Evolutionary conservation across 2,329 filamentous ascomycete genomes (phyloP), one percentile per base, ranked within the genome.

Genomic region (Pyrenochaeta sp.): DNA sequence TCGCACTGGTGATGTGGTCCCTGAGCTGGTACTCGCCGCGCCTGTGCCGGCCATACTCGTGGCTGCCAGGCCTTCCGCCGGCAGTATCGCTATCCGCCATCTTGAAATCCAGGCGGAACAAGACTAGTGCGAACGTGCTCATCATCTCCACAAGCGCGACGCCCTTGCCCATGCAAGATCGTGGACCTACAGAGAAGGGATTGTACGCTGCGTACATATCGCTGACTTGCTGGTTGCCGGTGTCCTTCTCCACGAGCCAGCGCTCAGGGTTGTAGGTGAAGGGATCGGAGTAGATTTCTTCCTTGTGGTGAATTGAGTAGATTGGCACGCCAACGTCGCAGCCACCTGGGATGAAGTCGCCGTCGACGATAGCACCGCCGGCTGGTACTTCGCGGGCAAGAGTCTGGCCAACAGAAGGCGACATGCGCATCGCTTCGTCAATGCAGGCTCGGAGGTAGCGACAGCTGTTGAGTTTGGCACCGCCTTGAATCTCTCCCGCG

Each of bases 101-200:
- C n/a, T n/a, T n/a, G n/a, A n/a, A n/a, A n/a, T n/a, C n/a, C n/a
- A n/a, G n/a, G n/a, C n/a, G n/a, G 55, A 74, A 86, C 39, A 87
- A 60, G 17, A 81, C 72, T 9, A 83, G 69, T 17, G 83, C 84
- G 32, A 87, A 56, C 2, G 82, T 79, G 6, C 79, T 77, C 49
- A 73, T 80, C 80, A 87, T 82, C 73, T 87, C 85, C 28, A 80
- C 74, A 51, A 87, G 84, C 2, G 84, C 84, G 28, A 87, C 69
- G 0, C 78, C 77, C 74, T 88, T 88, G 1, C 86, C 86, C 34
- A 89, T 86, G 61, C 86, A 89, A 2, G 83, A 83, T 8, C 86
- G 73, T 0, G 84, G 81, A 0, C 87, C 86, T 48, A 87, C 72
- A 18, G 79, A 83, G 57, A 89, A 89, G 2, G 88, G 85, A 48